Evolutionary conservation across 78 protist genomes (phyloP).

Genomic region (Dictyostelium firmibasis): DNA sequence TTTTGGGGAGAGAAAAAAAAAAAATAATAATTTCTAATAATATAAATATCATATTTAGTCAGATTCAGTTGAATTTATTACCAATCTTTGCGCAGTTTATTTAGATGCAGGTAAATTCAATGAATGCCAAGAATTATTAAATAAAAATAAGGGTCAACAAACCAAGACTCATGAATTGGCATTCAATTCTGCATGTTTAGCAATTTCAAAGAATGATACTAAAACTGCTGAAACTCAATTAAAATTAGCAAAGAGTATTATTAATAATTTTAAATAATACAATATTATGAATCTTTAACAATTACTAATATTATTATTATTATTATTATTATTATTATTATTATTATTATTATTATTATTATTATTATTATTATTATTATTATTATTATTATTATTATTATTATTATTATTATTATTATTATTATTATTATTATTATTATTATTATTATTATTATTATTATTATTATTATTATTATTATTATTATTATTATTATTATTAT

Average conservation of each 20-base stretch:
- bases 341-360: neutral
- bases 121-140: slow-evolving; percentile 61
- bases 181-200: slow-evolving; percentile 63
- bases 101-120: slow-evolving; percentile 64
- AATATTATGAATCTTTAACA: too few relatives aligned
- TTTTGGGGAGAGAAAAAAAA: neutral
- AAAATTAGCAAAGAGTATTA: slow-evolving; percentile 60
- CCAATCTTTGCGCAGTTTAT: slow-evolving; percentile 65
- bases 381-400: too few relatives aligned
- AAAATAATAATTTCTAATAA: neutral
- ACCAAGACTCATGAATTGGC: slow-evolving; percentile 65
- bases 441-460: neutral
- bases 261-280: neutral
- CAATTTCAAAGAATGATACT: slow-evolving; percentile 21
- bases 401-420: too few relatives aligned
- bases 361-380: too few relatives aligned
- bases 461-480: neutral
- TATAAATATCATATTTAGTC: neutral
- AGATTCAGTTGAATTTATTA: slow-evolving; percentile 51
- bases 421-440: neutral
- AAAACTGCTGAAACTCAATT: slow-evolving; percentile 77
- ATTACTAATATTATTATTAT: neutral
- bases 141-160: slow-evolving; percentile 11
- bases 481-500: neutral
- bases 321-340: neutral